Percentiles rank a stretch among this genome's conserved stretches.
phyloP scores from a whole-genome alignment of 2,329 filamentous ascomycete genomes.

The Bipolaris gigantea region DNA sequence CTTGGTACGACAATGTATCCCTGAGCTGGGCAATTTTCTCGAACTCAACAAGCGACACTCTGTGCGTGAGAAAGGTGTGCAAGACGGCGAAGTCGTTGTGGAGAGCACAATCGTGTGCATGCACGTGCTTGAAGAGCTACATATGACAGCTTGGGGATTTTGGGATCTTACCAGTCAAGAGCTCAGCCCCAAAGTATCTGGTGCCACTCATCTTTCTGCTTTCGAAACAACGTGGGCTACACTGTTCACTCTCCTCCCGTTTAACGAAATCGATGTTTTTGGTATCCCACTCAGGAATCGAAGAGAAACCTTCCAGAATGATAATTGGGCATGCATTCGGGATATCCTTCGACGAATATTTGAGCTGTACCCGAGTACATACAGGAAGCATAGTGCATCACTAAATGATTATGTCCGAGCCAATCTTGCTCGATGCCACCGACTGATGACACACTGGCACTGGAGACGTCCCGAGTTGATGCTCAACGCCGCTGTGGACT shows the following conservation, averaged over 20 bases:
- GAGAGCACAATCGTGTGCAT: conserved; percentile 53
- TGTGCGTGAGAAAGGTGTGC: conserved; percentile 53
- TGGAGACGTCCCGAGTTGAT: conserved; percentile 60
- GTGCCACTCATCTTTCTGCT: conserved; percentile 29
- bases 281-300: conserved; percentile 52
- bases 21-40: conserved; percentile 48
- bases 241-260: conserved; percentile 58
- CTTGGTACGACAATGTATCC: conserved; percentile 38
- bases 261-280: conserved; percentile 54
- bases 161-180: conserved; percentile 49
- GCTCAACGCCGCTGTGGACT: conserved; percentile 60
- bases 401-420: conserved; percentile 59
- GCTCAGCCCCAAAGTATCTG: conserved; percentile 24
- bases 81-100: conserved; percentile 47
- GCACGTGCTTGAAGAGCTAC: conserved; percentile 45
- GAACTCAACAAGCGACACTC: conserved; percentile 49
- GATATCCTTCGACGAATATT: conserved; percentile 53
- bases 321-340: conserved; percentile 56
- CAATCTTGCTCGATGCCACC: conserved; percentile 56
- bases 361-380: conserved; percentile 50
- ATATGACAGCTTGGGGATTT: conserved; percentile 42
- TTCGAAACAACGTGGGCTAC: conserved; percentile 48
- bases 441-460: conserved; percentile 58
- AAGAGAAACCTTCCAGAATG: conserved; percentile 45
- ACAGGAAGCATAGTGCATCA: conserved; percentile 43